These are phyloP conservation scores for Laburnicola sp. DNA, from an alignment of 2,329 filamentous ascomycete genomes.

Conservation along the genomic window DNA sequence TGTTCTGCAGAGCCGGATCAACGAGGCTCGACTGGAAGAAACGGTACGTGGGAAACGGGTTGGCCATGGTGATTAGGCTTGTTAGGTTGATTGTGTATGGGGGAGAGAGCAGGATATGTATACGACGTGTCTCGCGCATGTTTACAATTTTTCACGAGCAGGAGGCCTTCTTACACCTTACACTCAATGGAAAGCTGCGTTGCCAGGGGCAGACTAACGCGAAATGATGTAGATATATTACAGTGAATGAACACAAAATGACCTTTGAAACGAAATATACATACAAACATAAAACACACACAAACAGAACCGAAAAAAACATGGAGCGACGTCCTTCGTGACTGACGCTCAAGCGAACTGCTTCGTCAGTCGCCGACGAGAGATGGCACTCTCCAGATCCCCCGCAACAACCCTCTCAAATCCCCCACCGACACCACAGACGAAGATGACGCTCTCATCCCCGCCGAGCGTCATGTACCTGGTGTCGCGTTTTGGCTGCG, in stretches of 20 bases:
- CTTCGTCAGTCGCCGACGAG: not conserved
- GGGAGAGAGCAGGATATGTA: not conserved
- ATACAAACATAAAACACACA: not conserved
- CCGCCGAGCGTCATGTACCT: constrained; percentile 58
- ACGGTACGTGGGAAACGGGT: not conserved
- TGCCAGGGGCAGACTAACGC: too few species aligned
- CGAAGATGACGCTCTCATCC: constrained; percentile 1
- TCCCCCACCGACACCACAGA: not conserved
- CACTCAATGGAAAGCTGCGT: too few species aligned
- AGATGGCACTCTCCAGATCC: not conserved
- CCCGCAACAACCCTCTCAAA: not conserved
- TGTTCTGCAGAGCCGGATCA: not conserved
- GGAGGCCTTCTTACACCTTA: too few species aligned
- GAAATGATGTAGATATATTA: too few species aligned
- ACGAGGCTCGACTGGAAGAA: constrained; percentile 9
- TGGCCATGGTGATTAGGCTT: not conserved
- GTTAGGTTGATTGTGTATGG: too few species aligned
- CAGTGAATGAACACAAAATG: too few species aligned
- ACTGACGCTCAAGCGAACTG: not conserved
- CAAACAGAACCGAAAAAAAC: not conserved
- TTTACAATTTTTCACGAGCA: too few species aligned
- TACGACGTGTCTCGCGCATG: not conserved
- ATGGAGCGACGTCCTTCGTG: too few species aligned
- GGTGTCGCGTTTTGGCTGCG: not conserved
- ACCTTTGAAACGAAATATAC: too few species aligned